Percentiles rank a stretch among this genome's conserved stretches.
Evolutionary conservation across 768 basidiomycete species (phyloP).

Genomic region (Amanita polypyramis): DNA sequence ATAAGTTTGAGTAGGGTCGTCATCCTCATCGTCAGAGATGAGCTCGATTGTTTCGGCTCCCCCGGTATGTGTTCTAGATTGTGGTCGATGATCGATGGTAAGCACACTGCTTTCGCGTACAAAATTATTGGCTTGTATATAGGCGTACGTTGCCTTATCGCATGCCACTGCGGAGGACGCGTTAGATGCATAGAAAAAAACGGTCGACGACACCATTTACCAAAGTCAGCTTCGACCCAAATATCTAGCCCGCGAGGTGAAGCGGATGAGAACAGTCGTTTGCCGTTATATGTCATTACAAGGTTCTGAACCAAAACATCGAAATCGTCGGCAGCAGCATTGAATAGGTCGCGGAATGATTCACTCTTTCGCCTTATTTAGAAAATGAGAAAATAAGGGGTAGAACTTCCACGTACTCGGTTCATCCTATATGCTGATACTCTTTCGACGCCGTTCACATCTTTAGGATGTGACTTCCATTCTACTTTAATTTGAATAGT

Average conservation of each 20-base stretch:
- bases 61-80: too few relatives aligned
- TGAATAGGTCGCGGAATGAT: slow-evolving; percentile 53
- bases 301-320: slow-evolving; percentile 38
- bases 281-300: slow-evolving; percentile 49
- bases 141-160: slow-evolving; percentile 51
- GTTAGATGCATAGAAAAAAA: not conserved
- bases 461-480: slow-evolving; percentile 59
- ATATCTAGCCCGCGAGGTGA: slow-evolving; percentile 57
- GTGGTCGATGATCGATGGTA: slow-evolving; percentile 7
- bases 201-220: slow-evolving; percentile 24
- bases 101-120: not conserved
- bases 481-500: slow-evolving; percentile 43
- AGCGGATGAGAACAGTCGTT: slow-evolving; percentile 58
- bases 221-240: slow-evolving; percentile 58
- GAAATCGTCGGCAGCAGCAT: slow-evolving; percentile 54
- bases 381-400: not conserved
- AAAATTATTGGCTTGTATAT: slow-evolving; percentile 25
- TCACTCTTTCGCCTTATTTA: slow-evolving; percentile 36
- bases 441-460: slow-evolving; percentile 26
- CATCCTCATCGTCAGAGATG: slow-evolving; percentile 15
- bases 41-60: slow-evolving; percentile 16
- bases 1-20: not conserved
- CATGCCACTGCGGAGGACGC: slow-evolving; percentile 43
- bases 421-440: slow-evolving; percentile 46
- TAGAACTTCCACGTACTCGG: slow-evolving; percentile 30